Percentiles rank a stretch among this genome's conserved stretches.
These are phyloP conservation scores for Gnaphalium uliginosum DNA, from an alignment of 129 eudicot genomes.

Conservation along the genomic window DNA sequence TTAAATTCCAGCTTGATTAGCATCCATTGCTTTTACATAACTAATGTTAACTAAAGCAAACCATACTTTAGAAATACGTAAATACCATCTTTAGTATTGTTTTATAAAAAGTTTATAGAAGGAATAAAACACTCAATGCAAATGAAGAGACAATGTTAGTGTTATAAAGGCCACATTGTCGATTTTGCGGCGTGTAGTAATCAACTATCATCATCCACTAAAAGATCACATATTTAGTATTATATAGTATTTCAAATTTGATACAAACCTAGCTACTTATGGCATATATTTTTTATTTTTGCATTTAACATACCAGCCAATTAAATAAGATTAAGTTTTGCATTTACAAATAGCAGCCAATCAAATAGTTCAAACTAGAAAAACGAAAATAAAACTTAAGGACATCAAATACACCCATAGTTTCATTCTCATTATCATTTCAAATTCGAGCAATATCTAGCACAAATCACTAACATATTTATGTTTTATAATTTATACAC, in stretches of 20 bases:
- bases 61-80: background rate
- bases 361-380: background rate
- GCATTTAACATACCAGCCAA: background rate
- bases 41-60: background rate
- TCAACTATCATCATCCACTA: background rate
- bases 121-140: slow-evolving; percentile 15
- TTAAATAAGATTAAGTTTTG: background rate
- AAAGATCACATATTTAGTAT: slow-evolving; percentile 6
- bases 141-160: slow-evolving; percentile 2
- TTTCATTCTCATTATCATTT: background rate
- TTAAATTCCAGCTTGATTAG: background rate
- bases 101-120: slow-evolving; percentile 6
- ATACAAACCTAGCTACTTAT: background rate
- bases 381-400: background rate
- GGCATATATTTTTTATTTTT: background rate
- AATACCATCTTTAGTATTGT: background rate
- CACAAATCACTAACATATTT: background rate
- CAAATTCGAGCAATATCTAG: background rate
- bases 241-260: background rate
- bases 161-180: background rate
- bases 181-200: slow-evolving; percentile 4
- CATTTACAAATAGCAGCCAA: too few species aligned
- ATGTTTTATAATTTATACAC: background rate
- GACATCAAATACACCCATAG: background rate
- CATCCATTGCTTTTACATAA: slow-evolving; percentile 1